Percentiles rank a stretch among this genome's conserved stretches.
These are phyloP conservation scores for Scleroderma citrinum DNA, from an alignment of 768 basidiomycete species.

Conservation along the genomic window DNA sequence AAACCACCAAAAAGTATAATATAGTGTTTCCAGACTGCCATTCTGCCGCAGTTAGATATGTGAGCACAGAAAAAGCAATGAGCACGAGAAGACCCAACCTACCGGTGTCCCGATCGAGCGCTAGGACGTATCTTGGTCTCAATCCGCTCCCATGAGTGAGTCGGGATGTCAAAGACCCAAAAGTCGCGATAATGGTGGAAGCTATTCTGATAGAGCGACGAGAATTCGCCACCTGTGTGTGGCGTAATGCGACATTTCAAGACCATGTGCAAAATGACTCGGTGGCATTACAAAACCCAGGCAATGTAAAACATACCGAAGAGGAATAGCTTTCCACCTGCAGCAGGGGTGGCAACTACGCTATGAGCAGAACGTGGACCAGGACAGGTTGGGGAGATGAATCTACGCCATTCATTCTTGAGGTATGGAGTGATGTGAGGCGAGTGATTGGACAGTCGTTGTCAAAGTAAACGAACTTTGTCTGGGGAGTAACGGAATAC, in stretches of 20 bases:
- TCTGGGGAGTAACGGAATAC: slow-evolving; percentile 83
- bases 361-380: slow-evolving; percentile 87
- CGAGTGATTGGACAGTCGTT: background rate
- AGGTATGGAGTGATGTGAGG: background rate
- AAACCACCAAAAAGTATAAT: slow-evolving; percentile 89
- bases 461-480: slow-evolving; percentile 39
- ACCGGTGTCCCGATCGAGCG: slow-evolving; percentile 82
- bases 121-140: slow-evolving; percentile 79
- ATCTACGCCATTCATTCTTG: slow-evolving; percentile 86
- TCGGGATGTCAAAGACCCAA: slow-evolving; percentile 79
- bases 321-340: slow-evolving; percentile 83
- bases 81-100: slow-evolving; percentile 10
- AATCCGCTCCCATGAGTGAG: slow-evolving; percentile 81
- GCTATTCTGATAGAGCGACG: slow-evolving; percentile 72
- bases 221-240: slow-evolving; percentile 72
- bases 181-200: slow-evolving; percentile 90
- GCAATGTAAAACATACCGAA: slow-evolving; percentile 61
- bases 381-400: slow-evolving; percentile 78
- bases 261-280: too few relatives aligned
- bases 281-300: too few relatives aligned
- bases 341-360: slow-evolving; percentile 62
- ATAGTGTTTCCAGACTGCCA: slow-evolving; percentile 87
- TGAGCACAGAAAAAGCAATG: background rate
- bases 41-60: slow-evolving; percentile 36
- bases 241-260: too few relatives aligned